Conservation (phyloP, 2,329 filamentous ascomycete species). For the Achaetomium macrosporum region DNA sequence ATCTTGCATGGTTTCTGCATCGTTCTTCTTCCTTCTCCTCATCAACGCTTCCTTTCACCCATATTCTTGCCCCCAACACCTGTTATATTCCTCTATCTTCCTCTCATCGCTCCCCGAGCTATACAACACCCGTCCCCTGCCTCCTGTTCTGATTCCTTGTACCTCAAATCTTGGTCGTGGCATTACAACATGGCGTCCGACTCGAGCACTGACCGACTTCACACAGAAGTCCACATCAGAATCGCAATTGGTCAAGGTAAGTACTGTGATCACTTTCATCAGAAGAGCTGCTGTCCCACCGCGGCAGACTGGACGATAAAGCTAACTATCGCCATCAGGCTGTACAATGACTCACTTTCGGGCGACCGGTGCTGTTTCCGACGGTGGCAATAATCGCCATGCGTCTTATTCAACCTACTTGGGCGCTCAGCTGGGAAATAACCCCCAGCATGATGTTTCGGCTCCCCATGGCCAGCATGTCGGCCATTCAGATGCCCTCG, state of each 20-base stretch:
- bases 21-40: not conserved
- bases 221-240: not conserved
- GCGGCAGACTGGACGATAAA: not conserved
- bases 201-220: not conserved
- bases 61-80: not conserved
- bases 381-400: constrained; percentile 23
- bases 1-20: not conserved
- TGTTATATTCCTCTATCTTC: too few relatives aligned
- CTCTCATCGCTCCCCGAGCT: too few relatives aligned
- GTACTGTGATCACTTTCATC: not conserved
- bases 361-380: constrained; percentile 20
- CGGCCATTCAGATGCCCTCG: constrained; percentile 21
- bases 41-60: not conserved
- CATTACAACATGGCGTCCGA: not conserved
- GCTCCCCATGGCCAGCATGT: constrained; percentile 24
- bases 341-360: constrained; percentile 27
- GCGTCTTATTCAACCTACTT: constrained; percentile 22
- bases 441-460: constrained; percentile 21
- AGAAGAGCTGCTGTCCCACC: not conserved
- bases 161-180: not conserved
- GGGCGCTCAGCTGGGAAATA: constrained; percentile 18
- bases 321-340: constrained; percentile 12
- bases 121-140: too few relatives aligned
- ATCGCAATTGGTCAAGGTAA: not conserved
- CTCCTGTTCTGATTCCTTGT: not conserved